Evolutionary conservation across 2,329 filamentous ascomycete species (phyloP).

Genomic region (Ceratocystis smalleyi): DNA sequence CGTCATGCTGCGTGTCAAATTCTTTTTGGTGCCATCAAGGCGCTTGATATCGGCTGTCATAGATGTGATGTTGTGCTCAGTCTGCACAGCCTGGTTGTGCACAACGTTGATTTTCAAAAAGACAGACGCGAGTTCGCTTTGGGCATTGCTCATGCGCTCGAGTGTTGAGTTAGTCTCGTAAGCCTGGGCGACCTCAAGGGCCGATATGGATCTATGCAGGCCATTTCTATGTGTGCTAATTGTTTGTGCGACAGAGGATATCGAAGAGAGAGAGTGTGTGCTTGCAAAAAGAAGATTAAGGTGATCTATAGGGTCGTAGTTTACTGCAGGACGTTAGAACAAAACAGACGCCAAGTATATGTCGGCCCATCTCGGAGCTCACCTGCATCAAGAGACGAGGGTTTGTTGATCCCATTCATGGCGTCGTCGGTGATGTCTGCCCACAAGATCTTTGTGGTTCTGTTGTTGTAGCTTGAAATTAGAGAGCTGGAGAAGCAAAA

Average conservation of each 20-base stretch:
- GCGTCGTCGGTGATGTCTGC: background rate
- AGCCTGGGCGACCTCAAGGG: slow-evolving; percentile 61
- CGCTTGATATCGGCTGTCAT: slow-evolving; percentile 99
- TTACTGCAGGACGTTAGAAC: slow-evolving; percentile 29
- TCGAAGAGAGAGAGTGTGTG: slow-evolving; percentile 65
- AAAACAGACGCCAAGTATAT: slow-evolving; percentile 3
- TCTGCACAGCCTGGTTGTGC: slow-evolving; percentile 73
- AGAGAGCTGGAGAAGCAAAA: background rate
- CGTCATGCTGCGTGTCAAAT: slow-evolving; percentile 94
- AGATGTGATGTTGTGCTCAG: slow-evolving; percentile 87
- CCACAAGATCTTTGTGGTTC: background rate
- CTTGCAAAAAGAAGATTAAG: slow-evolving; percentile 89
- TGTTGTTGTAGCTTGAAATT: background rate
- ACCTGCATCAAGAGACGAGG: slow-evolving; percentile 33
- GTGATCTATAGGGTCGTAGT: slow-evolving; percentile 87
- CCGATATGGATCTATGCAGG: slow-evolving; percentile 61
- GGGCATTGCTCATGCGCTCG: slow-evolving; percentile 78
- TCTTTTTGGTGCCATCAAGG: slow-evolving; percentile 88
- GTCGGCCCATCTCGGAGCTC: slow-evolving; percentile 16
- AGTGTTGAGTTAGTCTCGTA: slow-evolving; percentile 77
- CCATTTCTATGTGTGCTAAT: slow-evolving; percentile 66
- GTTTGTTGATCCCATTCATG: slow-evolving; percentile 21
- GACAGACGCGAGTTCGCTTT: slow-evolving; percentile 73
- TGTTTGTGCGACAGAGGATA: slow-evolving; percentile 55
- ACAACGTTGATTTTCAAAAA: slow-evolving; percentile 94